phyloP scores from a whole-genome alignment of 768 basidiomycete species.

The Trametes coccinea region DNA sequence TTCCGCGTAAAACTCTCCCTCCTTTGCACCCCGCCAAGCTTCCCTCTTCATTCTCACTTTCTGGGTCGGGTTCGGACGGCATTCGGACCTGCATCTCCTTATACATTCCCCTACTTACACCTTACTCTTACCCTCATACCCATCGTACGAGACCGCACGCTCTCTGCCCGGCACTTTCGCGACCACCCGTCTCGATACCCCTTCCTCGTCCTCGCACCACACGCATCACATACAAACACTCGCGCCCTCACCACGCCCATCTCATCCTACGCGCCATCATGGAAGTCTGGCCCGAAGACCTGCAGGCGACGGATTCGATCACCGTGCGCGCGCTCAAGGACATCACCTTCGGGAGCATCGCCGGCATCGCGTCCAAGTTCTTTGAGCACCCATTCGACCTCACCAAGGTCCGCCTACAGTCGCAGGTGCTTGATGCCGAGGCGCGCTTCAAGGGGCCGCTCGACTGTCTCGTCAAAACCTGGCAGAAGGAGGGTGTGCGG shows the following conservation, averaged over 20 bases:
- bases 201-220: no score
- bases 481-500: slow-evolving; percentile 73
- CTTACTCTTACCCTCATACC: neutral
- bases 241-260: neutral
- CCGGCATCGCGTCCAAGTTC: slow-evolving; percentile 85
- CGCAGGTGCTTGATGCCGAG: slow-evolving; percentile 76
- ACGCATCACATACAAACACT: no score
- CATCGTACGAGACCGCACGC: neutral
- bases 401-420: slow-evolving; percentile 91
- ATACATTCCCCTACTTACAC: neutral
- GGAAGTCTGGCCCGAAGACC: slow-evolving; percentile 20
- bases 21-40: neutral
- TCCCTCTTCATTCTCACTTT: neutral
- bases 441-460: slow-evolving; percentile 80
- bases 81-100: neutral
- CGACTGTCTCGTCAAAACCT: slow-evolving; percentile 85
- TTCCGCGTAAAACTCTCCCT: no score
- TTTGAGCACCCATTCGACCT: slow-evolving; percentile 97
- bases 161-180: neutral
- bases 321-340: slow-evolving; percentile 28
- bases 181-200: no score
- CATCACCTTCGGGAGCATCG: slow-evolving; percentile 40
- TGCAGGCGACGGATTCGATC: slow-evolving; percentile 21
- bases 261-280: neutral
- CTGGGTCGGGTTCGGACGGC: neutral